Evolutionary conservation across 1,284 basidiomycete species (phyloP).

Genomic region (Rhizoctonia solani): DNA sequence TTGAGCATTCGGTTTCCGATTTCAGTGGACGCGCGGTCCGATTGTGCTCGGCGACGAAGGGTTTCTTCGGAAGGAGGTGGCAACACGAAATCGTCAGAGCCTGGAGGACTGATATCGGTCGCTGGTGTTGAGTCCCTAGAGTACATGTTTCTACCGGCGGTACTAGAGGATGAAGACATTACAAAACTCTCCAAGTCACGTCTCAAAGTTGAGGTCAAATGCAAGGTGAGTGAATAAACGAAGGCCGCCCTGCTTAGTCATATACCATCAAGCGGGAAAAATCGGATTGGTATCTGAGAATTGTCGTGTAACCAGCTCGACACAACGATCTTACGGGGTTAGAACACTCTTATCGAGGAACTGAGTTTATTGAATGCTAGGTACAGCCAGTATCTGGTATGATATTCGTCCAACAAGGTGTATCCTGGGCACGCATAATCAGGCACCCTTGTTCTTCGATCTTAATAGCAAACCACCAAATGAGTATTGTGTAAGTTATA

Average conservation of each 20-base stretch:
- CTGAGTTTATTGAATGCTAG: neutral
- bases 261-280: neutral
- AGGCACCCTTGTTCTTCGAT: neutral
- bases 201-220: neutral
- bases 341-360: neutral
- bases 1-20: constrained; percentile 74
- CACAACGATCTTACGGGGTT: neutral
- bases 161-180: constrained; percentile 30
- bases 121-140: constrained; percentile 29
- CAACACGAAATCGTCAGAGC: constrained; percentile 34
- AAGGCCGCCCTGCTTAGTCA: neutral
- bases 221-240: no score
- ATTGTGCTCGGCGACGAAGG: constrained; percentile 71
- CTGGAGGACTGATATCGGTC: constrained; percentile 29
- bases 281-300: neutral
- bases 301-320: neutral
- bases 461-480: neutral
- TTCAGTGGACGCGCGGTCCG: constrained; percentile 73
- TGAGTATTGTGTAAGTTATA: neutral
- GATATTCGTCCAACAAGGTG: neutral
- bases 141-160: constrained; percentile 7
- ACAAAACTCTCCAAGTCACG: neutral
- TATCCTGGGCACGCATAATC: neutral
- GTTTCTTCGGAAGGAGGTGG: constrained; percentile 50
- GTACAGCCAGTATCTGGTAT: neutral